Conservation (phyloP, 1,139 yeast genomes). For the Candida freyschussii region DNA sequence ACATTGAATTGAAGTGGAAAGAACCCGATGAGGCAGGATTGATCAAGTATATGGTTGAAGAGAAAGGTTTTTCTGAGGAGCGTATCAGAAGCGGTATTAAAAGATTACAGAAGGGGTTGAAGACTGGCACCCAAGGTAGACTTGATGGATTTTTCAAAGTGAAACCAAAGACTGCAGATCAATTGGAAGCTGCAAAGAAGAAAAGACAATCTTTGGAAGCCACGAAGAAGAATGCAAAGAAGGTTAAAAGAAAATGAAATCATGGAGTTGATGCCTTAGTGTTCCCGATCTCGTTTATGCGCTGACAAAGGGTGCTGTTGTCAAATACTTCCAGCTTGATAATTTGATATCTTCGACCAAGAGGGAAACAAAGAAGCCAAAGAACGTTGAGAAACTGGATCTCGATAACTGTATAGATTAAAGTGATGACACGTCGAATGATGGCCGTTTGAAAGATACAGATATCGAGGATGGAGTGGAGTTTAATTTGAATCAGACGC, state of each 20-base stretch:
- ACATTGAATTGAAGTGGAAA: slow-evolving; percentile 63
- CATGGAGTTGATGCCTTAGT: no score
- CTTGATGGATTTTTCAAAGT: slow-evolving; percentile 86
- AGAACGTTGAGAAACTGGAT: slow-evolving; percentile 18
- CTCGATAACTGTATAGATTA: slow-evolving; percentile 25
- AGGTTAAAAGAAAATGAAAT: slow-evolving; percentile 19
- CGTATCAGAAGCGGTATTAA: slow-evolving; percentile 85
- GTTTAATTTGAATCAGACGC: slow-evolving; percentile 19
- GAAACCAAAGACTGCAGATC: slow-evolving; percentile 48
- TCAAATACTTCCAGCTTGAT: slow-evolving; percentile 9
- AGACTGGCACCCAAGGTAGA: slow-evolving; percentile 85
- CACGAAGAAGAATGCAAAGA: slow-evolving; percentile 31
- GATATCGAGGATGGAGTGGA: slow-evolving; percentile 24
- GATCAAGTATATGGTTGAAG: slow-evolving; percentile 32
- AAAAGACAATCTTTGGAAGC: slow-evolving; percentile 35
- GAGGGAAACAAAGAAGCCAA: slow-evolving; percentile 6
- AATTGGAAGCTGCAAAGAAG: slow-evolving; percentile 34
- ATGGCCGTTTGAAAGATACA: slow-evolving; percentile 19
- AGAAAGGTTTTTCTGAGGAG: slow-evolving; percentile 82
- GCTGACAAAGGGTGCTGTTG: slow-evolving; percentile 5
- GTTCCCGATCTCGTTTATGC: slow-evolving; percentile 25
- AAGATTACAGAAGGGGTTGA: slow-evolving; percentile 76
- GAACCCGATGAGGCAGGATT: slow-evolving; percentile 36
- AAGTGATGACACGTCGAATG: slow-evolving; percentile 20
- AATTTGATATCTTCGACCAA: slow-evolving; percentile 2